Evolutionary conservation across 345 rosid species (phyloP).

Genomic region (Citrus mangshanensis): DNA sequence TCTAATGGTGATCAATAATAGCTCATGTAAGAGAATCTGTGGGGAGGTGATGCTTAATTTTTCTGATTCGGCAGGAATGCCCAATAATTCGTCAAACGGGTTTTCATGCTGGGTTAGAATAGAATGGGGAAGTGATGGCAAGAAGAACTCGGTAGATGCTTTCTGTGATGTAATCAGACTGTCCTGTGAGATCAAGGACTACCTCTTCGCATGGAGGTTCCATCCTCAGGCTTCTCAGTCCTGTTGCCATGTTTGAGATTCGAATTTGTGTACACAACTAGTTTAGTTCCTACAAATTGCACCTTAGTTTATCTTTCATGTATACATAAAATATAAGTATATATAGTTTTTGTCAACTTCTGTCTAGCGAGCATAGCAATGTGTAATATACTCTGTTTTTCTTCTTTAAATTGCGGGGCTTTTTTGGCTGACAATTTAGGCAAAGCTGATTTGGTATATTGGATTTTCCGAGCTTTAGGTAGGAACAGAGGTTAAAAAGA

Average conservation of each 20-base stretch:
- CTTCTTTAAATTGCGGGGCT: neutral
- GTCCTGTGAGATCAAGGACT: conserved; percentile 65
- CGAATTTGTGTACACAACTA: conserved; percentile 2
- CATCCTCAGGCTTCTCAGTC: conserved; percentile 43
- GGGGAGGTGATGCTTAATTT: conserved; percentile 71
- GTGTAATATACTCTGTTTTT: neutral
- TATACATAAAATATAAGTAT: neutral
- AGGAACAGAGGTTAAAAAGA: too few relatives aligned
- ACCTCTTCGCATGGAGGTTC: conserved; percentile 73
- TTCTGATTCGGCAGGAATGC: conserved; percentile 26
- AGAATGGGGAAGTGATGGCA: conserved; percentile 67
- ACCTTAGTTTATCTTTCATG: neutral
- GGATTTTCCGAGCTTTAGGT: too few relatives aligned
- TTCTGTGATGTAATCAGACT: conserved; percentile 70
- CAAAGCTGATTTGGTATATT: neutral
- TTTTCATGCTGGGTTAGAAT: conserved; percentile 92
- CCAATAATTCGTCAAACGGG: conserved; percentile 40
- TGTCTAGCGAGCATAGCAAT: neutral
- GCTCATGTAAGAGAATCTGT: conserved; percentile 59
- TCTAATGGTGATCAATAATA: conserved; percentile 36
- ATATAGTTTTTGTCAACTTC: neutral
- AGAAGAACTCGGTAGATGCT: conserved; percentile 45
- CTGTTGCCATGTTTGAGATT: conserved; percentile 22
- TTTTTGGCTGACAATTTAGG: neutral
- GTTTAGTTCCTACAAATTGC: neutral